phyloP scores from a whole-genome alignment of 2,329 filamentous ascomycete species.

The Arthrobotrys sinensis region DNA sequence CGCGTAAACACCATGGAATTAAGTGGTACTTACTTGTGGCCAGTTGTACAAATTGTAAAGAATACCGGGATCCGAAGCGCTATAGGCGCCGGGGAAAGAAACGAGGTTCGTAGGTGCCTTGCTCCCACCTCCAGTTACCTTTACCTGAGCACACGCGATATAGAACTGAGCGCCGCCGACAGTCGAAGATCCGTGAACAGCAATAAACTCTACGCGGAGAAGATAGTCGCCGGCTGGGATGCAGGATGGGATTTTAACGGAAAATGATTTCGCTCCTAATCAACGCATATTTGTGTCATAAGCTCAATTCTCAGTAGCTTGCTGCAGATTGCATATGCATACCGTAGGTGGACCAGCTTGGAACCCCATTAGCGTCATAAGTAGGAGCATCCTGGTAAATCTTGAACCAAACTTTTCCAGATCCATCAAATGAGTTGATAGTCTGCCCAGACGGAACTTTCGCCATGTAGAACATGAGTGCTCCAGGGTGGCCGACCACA shows the following conservation, averaged over 20 bases:
- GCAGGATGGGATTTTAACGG: conserved; percentile 66
- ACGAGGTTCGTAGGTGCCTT: conserved; percentile 21
- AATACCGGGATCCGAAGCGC: background rate
- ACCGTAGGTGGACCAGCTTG: no score
- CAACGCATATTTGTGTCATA: no score
- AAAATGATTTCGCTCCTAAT: no score
- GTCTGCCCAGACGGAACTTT: conserved; percentile 63
- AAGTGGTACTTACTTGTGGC: no score
- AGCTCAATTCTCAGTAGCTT: no score
- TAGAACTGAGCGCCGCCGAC: conserved; percentile 69
- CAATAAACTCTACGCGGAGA: conserved; percentile 70
- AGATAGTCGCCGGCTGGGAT: conserved; percentile 69
- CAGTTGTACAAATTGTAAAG: no score
- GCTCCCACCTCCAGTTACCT: conserved; percentile 67
- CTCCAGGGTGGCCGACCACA: conserved; percentile 68
- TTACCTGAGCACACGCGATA: conserved; percentile 69
- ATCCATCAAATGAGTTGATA: conserved; percentile 66
- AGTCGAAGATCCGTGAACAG: conserved; percentile 68
- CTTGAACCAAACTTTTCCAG: conserved; percentile 67
- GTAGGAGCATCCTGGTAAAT: conserved; percentile 65
- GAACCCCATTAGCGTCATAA: no score
- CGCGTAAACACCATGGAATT: no score
- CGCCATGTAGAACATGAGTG: conserved; percentile 69
- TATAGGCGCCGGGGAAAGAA: background rate
- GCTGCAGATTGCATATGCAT: no score